Conservation (phyloP, 768 basidiomycete species). For the Naganishia friedmannii region DNA sequence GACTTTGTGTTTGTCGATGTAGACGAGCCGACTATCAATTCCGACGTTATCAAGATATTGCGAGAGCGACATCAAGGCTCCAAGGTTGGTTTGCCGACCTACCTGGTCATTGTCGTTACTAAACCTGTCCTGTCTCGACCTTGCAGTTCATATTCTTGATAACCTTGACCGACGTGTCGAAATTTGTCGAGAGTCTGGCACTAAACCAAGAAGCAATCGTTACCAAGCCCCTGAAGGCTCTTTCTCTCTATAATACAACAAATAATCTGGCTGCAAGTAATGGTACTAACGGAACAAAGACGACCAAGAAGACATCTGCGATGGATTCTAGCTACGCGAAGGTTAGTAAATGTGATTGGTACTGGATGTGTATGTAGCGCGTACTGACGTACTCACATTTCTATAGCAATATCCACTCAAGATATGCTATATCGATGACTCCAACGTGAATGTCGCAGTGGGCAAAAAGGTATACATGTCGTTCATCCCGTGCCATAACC, state of each 20-base stretch:
- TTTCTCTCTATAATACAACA: slow-evolving; percentile 32
- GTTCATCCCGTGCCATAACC: not conserved
- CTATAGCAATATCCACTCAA: slow-evolving; percentile 33
- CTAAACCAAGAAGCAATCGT: slow-evolving; percentile 38
- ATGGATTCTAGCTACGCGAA: slow-evolving; percentile 25
- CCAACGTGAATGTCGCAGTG: slow-evolving; percentile 39
- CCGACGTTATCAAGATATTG: not conserved
- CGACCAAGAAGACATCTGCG: slow-evolving; percentile 4
- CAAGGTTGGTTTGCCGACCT: slow-evolving; percentile 12
- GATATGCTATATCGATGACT: slow-evolving; percentile 46
- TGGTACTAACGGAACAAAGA: not conserved
- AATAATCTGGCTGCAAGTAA: not conserved
- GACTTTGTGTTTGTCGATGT: slow-evolving; percentile 19
- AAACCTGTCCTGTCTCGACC: not conserved
- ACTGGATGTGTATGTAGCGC: no score
- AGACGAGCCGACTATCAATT: not conserved
- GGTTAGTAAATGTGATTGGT: not conserved
- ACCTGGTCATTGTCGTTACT: not conserved
- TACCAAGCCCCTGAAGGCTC: slow-evolving; percentile 43
- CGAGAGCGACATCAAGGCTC: not conserved
- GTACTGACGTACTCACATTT: not conserved
- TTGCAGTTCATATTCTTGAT: slow-evolving; percentile 41
- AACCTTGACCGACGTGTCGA: slow-evolving; percentile 34
- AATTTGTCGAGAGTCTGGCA: slow-evolving; percentile 29
- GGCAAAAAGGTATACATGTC: slow-evolving; percentile 33